A percentile compares a stretch with the other conserved stretches of the same genome.
phyloP scores from a whole-genome alignment of 257 asterid species.

The Oldenlandia corymbosa region DNA sequence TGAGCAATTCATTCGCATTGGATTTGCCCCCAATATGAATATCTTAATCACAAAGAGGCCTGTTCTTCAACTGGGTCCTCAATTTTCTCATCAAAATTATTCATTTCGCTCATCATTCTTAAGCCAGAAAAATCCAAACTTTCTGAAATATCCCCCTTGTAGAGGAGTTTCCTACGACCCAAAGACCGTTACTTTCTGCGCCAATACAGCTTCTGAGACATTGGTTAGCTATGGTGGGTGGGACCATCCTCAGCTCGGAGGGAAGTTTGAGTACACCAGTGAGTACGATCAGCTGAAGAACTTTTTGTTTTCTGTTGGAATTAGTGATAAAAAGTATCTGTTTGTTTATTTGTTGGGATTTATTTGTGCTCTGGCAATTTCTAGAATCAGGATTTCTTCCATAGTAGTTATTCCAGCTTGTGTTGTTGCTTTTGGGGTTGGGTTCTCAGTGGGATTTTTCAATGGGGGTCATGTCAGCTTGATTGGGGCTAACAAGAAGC shows the following conservation, averaged over 20 bases:
- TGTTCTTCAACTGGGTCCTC: constrained; percentile 21
- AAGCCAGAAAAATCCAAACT: constrained; percentile 17
- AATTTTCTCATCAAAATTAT: constrained; percentile 16
- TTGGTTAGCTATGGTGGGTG: constrained; percentile 54
- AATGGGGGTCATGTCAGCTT: constrained; percentile 53
- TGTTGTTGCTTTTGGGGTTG: constrained; percentile 68
- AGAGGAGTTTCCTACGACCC: constrained; percentile 14
- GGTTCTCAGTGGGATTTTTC: constrained; percentile 64
- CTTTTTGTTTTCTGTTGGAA: constrained; percentile 53
- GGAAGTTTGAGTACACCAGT: constrained; percentile 38
- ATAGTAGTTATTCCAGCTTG: constrained; percentile 71
- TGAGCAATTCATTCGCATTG: neutral
- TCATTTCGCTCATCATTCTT: constrained; percentile 19
- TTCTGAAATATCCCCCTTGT: constrained; percentile 28
- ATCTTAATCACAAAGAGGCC: constrained; percentile 41
- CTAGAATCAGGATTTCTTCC: constrained; percentile 68
- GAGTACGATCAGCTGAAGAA: constrained; percentile 47
- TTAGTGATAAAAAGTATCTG: constrained; percentile 56
- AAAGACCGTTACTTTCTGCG: constrained; percentile 29
- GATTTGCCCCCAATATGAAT: constrained; percentile 20
- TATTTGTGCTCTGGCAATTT: constrained; percentile 74
- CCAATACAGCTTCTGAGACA: constrained; percentile 37
- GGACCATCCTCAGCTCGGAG: constrained; percentile 48
- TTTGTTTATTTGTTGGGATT: constrained; percentile 77
- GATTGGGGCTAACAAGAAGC: constrained; percentile 33